A percentile compares a stretch with the other conserved stretches of the same genome.
Conservation (phyloP, 768 basidiomycete genomes). For the Lactarius sp. region DNA sequence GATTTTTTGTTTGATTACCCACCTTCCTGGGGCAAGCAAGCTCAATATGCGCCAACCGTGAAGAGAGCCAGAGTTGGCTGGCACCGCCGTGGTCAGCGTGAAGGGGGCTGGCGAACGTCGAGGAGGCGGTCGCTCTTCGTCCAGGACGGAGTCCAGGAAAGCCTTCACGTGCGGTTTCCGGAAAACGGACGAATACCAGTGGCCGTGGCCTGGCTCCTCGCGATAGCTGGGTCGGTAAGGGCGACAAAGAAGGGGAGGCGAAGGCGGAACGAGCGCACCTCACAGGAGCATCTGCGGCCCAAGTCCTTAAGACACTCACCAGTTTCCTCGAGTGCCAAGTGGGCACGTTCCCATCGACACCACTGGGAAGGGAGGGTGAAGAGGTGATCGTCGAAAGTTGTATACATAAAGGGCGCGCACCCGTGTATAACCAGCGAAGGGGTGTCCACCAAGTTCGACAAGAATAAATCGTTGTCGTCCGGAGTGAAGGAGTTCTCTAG, state of each 20-base stretch:
- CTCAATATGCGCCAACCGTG: conserved; percentile 64
- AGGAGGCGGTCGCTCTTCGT: background rate
- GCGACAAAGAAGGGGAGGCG: background rate
- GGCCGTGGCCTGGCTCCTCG: conserved; percentile 58
- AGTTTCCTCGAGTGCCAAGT: conserved; percentile 76
- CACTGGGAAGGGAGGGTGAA: conserved; percentile 38
- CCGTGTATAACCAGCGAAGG: conserved; percentile 78
- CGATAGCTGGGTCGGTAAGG: conserved; percentile 38
- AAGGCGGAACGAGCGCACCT: conserved; percentile 38
- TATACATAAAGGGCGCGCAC: conserved; percentile 36
- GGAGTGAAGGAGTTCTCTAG: conserved; percentile 70
- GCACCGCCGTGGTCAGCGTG: conserved; percentile 68
- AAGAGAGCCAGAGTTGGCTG: conserved; percentile 63
- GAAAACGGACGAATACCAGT: conserved; percentile 68
- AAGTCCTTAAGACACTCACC: conserved; percentile 52
- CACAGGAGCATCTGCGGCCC: conserved; percentile 48
- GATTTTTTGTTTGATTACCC: conserved; percentile 21
- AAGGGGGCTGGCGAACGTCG: conserved; percentile 36
- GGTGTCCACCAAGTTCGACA: conserved; percentile 68
- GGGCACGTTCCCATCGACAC: conserved; percentile 82
- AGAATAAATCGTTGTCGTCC: conserved; percentile 84
- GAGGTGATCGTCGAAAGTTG: background rate
- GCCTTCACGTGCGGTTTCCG: conserved; percentile 47
- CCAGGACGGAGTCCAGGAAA: conserved; percentile 46
- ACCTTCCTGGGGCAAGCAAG: conserved; percentile 66